Evolutionary conservation across 2,329 filamentous ascomycete species (phyloP), one percentile per base, ranked within the genome.

Genomic region (Keithomyces neogunnii): DNA sequence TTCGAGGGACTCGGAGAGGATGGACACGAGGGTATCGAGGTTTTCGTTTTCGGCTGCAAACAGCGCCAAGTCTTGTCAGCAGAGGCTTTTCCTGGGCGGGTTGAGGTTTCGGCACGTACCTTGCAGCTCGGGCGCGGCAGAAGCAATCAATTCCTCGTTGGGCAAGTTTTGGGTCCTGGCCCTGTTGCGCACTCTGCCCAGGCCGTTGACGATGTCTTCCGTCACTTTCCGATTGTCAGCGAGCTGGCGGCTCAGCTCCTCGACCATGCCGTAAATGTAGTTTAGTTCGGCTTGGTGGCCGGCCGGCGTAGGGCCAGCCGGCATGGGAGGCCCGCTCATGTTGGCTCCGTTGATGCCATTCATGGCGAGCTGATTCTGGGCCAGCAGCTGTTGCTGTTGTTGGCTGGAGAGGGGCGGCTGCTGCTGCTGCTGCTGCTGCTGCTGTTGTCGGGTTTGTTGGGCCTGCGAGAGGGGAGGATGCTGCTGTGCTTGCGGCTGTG

Each of bases 261-360:
- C 82, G 9, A 86, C 82, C 77, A 85, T 81, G 57, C 74, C 73
- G 62, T 85, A 84, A 61, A 86, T 83, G 66, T 83, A 81, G 62
- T 83, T 84, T 54, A 86, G 75, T 65, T 86, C 82, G 49, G 81
- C 77, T 65, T 85, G 81, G 63, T 86, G 82, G 46, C 81, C 82
- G 19, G 82, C 82, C n/a, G 82, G 82, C 13, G 79, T 82, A 11
- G 82, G 81, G 44, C 76, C 72, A 46, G 74, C 72, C 52, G 52
- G 48, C 52, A 76, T 73, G 29, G 46, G 30, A 43, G 39, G 36
- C 11, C 30, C 40, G 39, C 45, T 42, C 68, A 75, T 69, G 59
- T 70, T 72, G 56, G 64, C 67, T 59, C 73, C 74, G 57, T 76
- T 77, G 60, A 75, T 70, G 54, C 73, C 73, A 62, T 77, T 77